A percentile compares a stretch with the other conserved stretches of the same genome.
Conservation (phyloP, 164 flowering plant genomes). For the Aristolochia fimbriata region DNA sequence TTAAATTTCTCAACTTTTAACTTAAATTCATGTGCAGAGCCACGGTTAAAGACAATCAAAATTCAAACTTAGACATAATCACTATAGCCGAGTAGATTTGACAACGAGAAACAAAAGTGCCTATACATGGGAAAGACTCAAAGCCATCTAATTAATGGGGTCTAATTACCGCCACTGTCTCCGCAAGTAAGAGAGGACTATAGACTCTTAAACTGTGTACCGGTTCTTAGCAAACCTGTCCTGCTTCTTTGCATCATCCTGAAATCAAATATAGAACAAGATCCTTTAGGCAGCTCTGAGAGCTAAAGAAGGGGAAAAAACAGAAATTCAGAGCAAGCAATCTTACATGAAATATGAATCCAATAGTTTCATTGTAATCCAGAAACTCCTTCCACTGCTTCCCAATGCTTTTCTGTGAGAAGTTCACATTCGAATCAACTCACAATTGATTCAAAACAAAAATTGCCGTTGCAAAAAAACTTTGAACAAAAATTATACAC, state of each 20-base stretch:
- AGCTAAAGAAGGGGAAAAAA: not conserved
- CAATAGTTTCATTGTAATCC: conserved; percentile 47
- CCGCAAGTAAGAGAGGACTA: too few species aligned
- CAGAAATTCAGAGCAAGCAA: not conserved
- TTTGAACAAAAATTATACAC: not conserved
- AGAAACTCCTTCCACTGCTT: conserved; percentile 74
- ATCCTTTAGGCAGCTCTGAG: not conserved
- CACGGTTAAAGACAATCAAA: too few species aligned
- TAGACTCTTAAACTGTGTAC: conserved; percentile 18
- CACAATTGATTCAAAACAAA: not conserved
- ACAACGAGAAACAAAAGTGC: too few species aligned
- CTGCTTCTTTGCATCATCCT: conserved; percentile 69
- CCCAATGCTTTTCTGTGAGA: conserved; percentile 47
- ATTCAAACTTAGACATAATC: too few species aligned
- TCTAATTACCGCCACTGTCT: too few species aligned
- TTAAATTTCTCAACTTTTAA: too few species aligned
- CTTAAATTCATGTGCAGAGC: too few species aligned
- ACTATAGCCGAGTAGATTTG: too few species aligned
- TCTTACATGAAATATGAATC: conserved; percentile 47
- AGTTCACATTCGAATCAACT: not conserved
- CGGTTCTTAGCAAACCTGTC: conserved; percentile 55
- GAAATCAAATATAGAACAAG: conserved; percentile 9
- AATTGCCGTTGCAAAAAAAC: too few species aligned
- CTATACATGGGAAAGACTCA: too few species aligned
- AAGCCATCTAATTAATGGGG: too few species aligned